These are phyloP conservation scores for Huntiella bhutanensis DNA, from an alignment of 2,329 filamentous ascomycete species.

Conservation along the genomic window DNA sequence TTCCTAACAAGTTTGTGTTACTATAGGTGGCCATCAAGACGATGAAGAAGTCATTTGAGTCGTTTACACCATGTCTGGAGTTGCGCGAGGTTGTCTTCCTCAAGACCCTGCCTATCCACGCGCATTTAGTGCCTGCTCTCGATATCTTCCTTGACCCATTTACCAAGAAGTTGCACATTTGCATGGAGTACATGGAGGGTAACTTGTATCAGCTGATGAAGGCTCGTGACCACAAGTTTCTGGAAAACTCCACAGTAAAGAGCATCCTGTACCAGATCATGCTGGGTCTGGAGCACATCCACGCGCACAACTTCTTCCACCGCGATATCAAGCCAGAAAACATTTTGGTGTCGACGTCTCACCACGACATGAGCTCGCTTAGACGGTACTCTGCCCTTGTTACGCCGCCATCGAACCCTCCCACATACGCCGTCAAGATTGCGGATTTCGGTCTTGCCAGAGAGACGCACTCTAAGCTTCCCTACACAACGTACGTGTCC, in stretches of 20 bases:
- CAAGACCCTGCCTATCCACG: slow-evolving; percentile 67
- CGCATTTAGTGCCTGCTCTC: slow-evolving; percentile 86
- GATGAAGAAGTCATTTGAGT: slow-evolving; percentile 99
- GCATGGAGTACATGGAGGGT: slow-evolving; percentile 99
- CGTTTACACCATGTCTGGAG: slow-evolving; percentile 74
- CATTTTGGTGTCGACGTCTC: slow-evolving; percentile 82
- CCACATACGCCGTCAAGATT: slow-evolving; percentile 91
- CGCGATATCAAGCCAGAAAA: slow-evolving; percentile 99
- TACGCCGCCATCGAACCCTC: slow-evolving; percentile 85
- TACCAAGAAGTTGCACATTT: slow-evolving; percentile 90
- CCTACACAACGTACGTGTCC: slow-evolving; percentile 96
- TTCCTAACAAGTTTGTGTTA: not conserved
- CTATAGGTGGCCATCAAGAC: slow-evolving; percentile 90
- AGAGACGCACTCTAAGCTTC: slow-evolving; percentile 88
- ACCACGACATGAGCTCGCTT: slow-evolving; percentile 65
- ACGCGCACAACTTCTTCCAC: slow-evolving; percentile 94
- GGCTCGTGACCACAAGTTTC: slow-evolving; percentile 79
- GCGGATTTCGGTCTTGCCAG: slow-evolving; percentile 95
- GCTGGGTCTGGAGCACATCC: slow-evolving; percentile 88
- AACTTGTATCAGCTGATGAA: slow-evolving; percentile 99
- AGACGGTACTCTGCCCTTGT: slow-evolving; percentile 82
- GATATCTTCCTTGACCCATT: slow-evolving; percentile 97
- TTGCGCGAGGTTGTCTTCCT: slow-evolving; percentile 94
- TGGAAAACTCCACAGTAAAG: slow-evolving; percentile 85
- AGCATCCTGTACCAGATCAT: slow-evolving; percentile 97